Evolutionary conservation across 2,329 filamentous ascomycete genomes (phyloP).

Genomic region (Penicillium sclerotigenum): DNA sequence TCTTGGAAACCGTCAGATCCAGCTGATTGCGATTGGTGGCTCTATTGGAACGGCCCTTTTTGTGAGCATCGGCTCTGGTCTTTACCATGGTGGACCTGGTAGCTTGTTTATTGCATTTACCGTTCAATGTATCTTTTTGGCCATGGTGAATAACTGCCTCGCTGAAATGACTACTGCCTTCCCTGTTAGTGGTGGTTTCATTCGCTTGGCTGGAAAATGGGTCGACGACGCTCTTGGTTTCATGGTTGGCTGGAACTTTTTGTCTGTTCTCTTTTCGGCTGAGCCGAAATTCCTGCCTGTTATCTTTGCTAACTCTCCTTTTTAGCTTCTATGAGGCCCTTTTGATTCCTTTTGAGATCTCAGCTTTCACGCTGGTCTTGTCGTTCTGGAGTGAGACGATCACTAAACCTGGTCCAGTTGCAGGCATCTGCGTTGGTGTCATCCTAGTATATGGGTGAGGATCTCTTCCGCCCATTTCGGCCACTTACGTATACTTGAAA

Average conservation of each 20-base stretch:
- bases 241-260: slow-evolving; percentile 49
- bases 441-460: slow-evolving; percentile 29
- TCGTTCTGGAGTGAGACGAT: slow-evolving; percentile 38
- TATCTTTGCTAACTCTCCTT: slow-evolving; percentile 1
- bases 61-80: slow-evolving; percentile 39
- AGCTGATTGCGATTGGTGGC: slow-evolving; percentile 41
- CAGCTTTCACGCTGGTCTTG: slow-evolving; percentile 42
- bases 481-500: background rate
- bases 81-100: slow-evolving; percentile 39
- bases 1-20: slow-evolving; percentile 25
- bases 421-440: slow-evolving; percentile 32
- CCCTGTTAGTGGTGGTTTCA: slow-evolving; percentile 43
- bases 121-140: slow-evolving; percentile 31
- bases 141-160: slow-evolving; percentile 39
- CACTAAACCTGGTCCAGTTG: slow-evolving; percentile 29
- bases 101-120: slow-evolving; percentile 39
- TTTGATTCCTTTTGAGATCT: slow-evolving; percentile 43
- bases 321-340: slow-evolving; percentile 40
- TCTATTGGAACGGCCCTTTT: slow-evolving; percentile 41
- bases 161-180: slow-evolving; percentile 48
- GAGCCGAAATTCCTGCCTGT: background rate
- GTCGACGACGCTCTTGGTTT: slow-evolving; percentile 48
- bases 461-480: background rate
- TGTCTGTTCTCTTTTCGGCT: slow-evolving; percentile 20
- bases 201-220: slow-evolving; percentile 44